Conservation (phyloP, 2,329 filamentous ascomycete genomes). For the Claviceps sp. region DNA sequence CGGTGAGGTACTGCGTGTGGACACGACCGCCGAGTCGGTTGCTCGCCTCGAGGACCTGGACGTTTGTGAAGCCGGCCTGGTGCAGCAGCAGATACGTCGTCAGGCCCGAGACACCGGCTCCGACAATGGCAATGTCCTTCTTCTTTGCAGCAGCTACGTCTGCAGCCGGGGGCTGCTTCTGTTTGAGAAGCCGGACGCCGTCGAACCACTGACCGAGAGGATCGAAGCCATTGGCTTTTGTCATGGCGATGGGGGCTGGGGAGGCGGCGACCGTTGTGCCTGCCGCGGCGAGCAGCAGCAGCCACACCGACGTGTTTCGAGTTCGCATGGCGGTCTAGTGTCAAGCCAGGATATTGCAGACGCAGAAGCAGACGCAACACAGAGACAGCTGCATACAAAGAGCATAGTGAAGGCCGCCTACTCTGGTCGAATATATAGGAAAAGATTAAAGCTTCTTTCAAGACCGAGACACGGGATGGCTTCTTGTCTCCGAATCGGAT, state of each 20-base stretch:
- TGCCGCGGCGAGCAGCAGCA: not conserved
- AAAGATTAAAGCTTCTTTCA: too few species aligned
- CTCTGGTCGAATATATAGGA: too few species aligned
- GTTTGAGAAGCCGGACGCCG: conserved; percentile 43
- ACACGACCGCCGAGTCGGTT: conserved; percentile 50
- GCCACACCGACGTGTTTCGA: too few species aligned
- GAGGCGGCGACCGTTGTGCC: not conserved
- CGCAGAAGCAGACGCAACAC: too few species aligned
- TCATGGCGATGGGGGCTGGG: conserved; percentile 26
- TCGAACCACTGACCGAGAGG: conserved; percentile 50
- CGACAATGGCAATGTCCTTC: conserved; percentile 49
- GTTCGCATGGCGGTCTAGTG: too few species aligned
- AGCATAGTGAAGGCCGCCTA: too few species aligned
- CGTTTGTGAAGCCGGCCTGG: conserved; percentile 40
- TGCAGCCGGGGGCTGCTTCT: conserved; percentile 34
- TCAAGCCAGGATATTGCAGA: too few species aligned
- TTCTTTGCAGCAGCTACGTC: conserved; percentile 8
- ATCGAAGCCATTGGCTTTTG: conserved; percentile 34
- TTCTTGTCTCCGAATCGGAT: too few species aligned
- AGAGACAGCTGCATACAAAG: too few species aligned
- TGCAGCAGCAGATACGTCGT: conserved; percentile 41
- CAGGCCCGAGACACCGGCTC: conserved; percentile 51
- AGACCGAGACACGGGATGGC: too few species aligned
- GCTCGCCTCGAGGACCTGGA: conserved; percentile 48
- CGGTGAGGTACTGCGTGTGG: conserved; percentile 48